These are phyloP conservation scores for Fusarium sp. DNA, from an alignment of 2,329 filamentous ascomycete genomes.

Conservation along the genomic window DNA sequence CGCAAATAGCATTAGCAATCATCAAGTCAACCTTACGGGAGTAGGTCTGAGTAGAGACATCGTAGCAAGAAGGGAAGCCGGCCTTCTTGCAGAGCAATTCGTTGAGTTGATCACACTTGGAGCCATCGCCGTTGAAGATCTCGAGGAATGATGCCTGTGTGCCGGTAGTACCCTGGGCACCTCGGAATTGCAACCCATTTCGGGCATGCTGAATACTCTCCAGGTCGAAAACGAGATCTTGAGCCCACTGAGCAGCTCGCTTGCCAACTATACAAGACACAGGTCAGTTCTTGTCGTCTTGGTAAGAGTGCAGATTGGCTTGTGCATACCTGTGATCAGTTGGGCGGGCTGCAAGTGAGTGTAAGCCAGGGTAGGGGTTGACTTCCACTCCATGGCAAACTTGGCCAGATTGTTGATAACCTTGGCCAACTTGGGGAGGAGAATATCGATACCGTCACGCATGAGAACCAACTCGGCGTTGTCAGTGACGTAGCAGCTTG, in stretches of 20 bases:
- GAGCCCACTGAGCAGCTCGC: slow-evolving; percentile 30
- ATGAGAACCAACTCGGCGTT: slow-evolving; percentile 40
- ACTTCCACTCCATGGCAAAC: slow-evolving; percentile 36
- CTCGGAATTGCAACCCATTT: slow-evolving; percentile 13
- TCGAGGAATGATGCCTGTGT: slow-evolving; percentile 33
- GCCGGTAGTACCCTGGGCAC: slow-evolving; percentile 34
- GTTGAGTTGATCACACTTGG: slow-evolving; percentile 30
- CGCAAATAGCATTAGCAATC: slow-evolving; percentile 50
- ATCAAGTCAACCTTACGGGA: neutral
- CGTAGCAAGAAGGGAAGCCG: slow-evolving; percentile 22
- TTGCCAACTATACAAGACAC: too few species aligned
- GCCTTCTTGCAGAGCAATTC: slow-evolving; percentile 29
- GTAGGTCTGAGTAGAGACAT: slow-evolving; percentile 29
- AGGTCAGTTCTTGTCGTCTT: too few species aligned
- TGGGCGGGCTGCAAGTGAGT: slow-evolving; percentile 37
- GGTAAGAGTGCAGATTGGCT: neutral
- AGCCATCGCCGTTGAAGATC: too few species aligned
- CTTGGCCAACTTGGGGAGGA: slow-evolving; percentile 38
- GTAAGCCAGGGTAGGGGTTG: slow-evolving; percentile 28
- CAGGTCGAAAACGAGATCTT: slow-evolving; percentile 39
- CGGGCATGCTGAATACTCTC: slow-evolving; percentile 19
- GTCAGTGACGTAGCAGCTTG: slow-evolving; percentile 36
- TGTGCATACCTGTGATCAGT: slow-evolving; percentile 23
- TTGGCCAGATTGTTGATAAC: slow-evolving; percentile 32
- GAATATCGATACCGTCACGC: slow-evolving; percentile 27